Evolutionary conservation across 2,329 filamentous ascomycete genomes (phyloP).

Genomic region (Trichoderma asperellum): DNA sequence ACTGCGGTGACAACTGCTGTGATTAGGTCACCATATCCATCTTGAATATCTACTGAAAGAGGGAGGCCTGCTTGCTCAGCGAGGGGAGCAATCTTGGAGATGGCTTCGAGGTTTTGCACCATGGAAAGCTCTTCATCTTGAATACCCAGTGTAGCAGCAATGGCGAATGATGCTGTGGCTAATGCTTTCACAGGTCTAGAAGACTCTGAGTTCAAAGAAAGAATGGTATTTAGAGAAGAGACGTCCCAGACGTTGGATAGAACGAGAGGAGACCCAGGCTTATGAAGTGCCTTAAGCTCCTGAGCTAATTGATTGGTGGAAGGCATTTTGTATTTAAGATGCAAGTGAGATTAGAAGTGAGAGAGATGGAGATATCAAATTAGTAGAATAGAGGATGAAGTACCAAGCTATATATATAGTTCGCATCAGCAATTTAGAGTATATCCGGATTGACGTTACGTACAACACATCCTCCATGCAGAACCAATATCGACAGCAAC

Average conservation of each 20-base stretch:
- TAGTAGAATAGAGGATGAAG: not conserved
- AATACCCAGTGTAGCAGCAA: conserved; percentile 51
- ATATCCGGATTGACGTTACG: not conserved
- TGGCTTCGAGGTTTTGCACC: conserved; percentile 54
- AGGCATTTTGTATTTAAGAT: not conserved
- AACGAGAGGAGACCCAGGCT: conserved; percentile 54
- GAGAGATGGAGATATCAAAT: not conserved
- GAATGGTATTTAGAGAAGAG: conserved; percentile 51
- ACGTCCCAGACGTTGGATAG: conserved; percentile 61
- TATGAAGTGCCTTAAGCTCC: conserved; percentile 51
- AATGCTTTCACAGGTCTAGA: conserved; percentile 48
- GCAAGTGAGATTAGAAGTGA: not conserved
- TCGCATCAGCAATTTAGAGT: not conserved
- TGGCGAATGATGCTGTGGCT: conserved; percentile 56
- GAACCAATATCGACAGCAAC: not conserved
- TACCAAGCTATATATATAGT: conserved; percentile 3
- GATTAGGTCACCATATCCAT: conserved; percentile 58
- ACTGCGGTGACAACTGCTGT: conserved; percentile 49
- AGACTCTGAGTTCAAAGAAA: conserved; percentile 45
- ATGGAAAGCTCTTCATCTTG: conserved; percentile 54
- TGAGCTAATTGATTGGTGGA: conserved; percentile 41
- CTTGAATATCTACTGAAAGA: conserved; percentile 62
- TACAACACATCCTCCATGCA: not conserved
- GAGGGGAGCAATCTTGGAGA: conserved; percentile 50
- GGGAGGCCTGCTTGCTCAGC: conserved; percentile 49